Evolutionary conservation across 352 stramenopile species (phyloP).

Genomic region (Globisporangium nodosum): DNA sequence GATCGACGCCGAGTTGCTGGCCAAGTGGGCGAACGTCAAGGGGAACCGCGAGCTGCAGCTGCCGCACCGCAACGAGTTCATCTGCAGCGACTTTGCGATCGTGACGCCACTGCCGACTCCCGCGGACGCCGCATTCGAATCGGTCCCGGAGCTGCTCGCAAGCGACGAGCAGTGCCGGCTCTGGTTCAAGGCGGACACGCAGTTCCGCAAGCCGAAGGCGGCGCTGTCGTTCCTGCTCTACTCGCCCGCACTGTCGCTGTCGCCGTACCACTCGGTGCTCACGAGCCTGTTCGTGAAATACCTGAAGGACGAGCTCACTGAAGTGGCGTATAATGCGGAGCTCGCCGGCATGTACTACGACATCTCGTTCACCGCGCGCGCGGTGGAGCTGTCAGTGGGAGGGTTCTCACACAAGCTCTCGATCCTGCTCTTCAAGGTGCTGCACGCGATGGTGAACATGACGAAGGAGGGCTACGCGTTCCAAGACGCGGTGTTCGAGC

Average conservation of each 20-base stretch:
- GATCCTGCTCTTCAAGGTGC: slow-evolving; percentile 68
- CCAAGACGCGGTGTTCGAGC: slow-evolving; percentile 65
- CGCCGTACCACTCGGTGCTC: slow-evolving; percentile 62
- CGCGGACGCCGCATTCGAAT: slow-evolving; percentile 3
- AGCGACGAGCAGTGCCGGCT: slow-evolving; percentile 45
- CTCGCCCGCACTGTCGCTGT: slow-evolving; percentile 46
- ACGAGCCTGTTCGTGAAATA: slow-evolving; percentile 69
- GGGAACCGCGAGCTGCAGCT: slow-evolving; percentile 34
- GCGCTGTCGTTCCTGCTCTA: slow-evolving; percentile 81
- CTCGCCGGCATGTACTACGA: slow-evolving; percentile 75
- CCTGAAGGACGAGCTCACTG: slow-evolving; percentile 81
- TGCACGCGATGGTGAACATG: slow-evolving; percentile 49
- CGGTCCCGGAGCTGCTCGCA: slow-evolving; percentile 7
- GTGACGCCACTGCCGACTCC: slow-evolving; percentile 15
- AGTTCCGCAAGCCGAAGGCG: slow-evolving; percentile 90
- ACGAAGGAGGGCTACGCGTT: slow-evolving; percentile 43
- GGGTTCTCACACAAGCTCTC: slow-evolving; percentile 90
- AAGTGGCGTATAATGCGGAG: slow-evolving; percentile 75
- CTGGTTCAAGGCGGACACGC: slow-evolving; percentile 68
- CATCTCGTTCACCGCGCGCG: slow-evolving; percentile 23
- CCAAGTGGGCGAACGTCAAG: slow-evolving; percentile 28
- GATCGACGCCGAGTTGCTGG: slow-evolving; percentile 29
- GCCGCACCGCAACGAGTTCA: slow-evolving; percentile 69
- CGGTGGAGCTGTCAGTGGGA: slow-evolving; percentile 76
- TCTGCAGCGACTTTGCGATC: slow-evolving; percentile 68